Base-by-base conservation (phyloP, 2,329 filamentous ascomycete species). In the Myrmaecium sp. region DNA sequence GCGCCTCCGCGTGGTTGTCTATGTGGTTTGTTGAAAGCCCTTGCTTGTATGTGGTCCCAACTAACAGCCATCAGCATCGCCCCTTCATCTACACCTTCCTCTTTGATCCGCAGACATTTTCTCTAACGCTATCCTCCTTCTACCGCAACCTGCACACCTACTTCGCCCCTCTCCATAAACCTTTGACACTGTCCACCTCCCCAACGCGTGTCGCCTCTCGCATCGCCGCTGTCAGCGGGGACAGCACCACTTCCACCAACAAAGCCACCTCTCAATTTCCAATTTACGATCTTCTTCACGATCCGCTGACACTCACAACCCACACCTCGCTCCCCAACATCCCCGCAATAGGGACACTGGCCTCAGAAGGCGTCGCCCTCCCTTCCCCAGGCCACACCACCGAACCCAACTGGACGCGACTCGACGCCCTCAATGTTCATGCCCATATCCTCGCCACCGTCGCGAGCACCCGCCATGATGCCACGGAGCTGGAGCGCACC, bases 81-180 rank as follows among this genome's bases (percentile, higher is more conserved):
- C 80, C 80, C 0, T 86, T 86, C 49, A 66, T 86, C 25, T 84
- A 79, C 45, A 67, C 74, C 2, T 74, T 89, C 33, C 56, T 89
- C 4, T 86, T 86, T 47, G 53, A 64, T 25, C 54, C 64, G 21
- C 59, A 60, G 24, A 74, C 74, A 5, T 60, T 67, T 28, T 66
- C 69, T 2, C 44, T 65, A 11, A 44, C 40, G 18, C 46, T 57
- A 5, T 38, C 51, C 3, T 42, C 44, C 7, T 61, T 62, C 41
- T 63, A 62, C 41, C 50, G 48, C 26, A 52, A 60, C 29, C 39
- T 71, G 3, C 61, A 69, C 34, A 56, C 52, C 13, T 67, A 64
- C 44, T 42, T 71, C 32, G 44, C 45, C 3, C 56, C 59, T 0
- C 49, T 63, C 2, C 55, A 62, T 34, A 54, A 53, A 27, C 51